A percentile compares a stretch with the other conserved stretches of the same genome.
phyloP scores from a whole-genome alignment of 1,284 basidiomycete genomes.

The Rhodotorula sp. region DNA sequence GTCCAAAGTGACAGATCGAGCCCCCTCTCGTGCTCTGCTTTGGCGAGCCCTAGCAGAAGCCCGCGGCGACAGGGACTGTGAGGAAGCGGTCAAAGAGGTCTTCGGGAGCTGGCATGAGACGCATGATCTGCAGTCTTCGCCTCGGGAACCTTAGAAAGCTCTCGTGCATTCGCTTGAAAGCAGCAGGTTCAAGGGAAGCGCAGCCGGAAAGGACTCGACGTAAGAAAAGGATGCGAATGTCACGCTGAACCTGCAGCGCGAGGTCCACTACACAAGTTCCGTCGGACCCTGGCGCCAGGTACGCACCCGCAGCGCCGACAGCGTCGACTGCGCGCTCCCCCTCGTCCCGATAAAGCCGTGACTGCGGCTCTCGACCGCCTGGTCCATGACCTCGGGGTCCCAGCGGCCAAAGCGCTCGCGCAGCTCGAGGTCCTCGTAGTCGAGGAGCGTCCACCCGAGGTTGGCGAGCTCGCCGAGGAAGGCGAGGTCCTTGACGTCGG shows the following conservation, averaged over 20 bases:
- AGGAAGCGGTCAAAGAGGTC: not conserved
- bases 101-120: too few species aligned
- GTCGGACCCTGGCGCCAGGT: constrained; percentile 35
- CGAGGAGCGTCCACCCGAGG: constrained; percentile 38
- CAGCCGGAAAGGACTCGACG: too few species aligned
- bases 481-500: constrained; percentile 37
- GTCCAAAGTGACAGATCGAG: too few species aligned
- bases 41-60: not conserved
- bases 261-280: constrained; percentile 20
- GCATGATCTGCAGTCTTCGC: too few species aligned
- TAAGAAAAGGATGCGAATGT: not conserved
- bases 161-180: too few species aligned
- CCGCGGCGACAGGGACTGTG: not conserved
- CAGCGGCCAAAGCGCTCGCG: constrained; percentile 34
- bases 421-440: constrained; percentile 39
- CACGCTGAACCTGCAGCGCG: not conserved
- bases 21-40: too few species aligned
- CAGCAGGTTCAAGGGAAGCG: too few species aligned
- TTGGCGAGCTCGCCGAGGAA: constrained; percentile 38
- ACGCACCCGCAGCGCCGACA: constrained; percentile 30
- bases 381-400: constrained; percentile 30
- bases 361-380: constrained; percentile 31
- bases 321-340: constrained; percentile 31
- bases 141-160: too few species aligned
- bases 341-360: constrained; percentile 36